Evolutionary conservation across 225 moss, liverwort and hornwort species (phyloP).

Genomic region (Rhytidiadelphus loreus): DNA sequence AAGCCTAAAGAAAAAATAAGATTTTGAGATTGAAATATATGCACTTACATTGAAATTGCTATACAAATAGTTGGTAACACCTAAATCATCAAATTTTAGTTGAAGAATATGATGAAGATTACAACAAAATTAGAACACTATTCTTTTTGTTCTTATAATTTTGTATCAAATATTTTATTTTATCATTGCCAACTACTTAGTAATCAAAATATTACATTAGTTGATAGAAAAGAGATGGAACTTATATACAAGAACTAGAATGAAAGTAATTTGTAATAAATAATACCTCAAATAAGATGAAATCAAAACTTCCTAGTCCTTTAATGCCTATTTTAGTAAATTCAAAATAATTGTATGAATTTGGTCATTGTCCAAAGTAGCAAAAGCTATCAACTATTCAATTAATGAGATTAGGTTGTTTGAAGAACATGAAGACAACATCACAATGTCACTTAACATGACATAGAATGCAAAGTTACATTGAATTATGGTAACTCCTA

Average conservation of each 20-base stretch:
- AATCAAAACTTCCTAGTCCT: background rate
- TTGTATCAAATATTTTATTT: background rate
- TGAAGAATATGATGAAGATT: background rate
- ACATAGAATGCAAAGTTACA: background rate
- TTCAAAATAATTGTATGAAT: background rate
- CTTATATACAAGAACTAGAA: background rate
- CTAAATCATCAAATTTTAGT: background rate
- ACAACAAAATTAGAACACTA: background rate
- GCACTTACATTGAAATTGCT: background rate
- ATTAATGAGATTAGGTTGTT: background rate
- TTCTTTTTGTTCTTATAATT: no score
- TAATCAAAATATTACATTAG: background rate
- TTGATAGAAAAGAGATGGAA: background rate
- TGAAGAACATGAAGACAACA: background rate
- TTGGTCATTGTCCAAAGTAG: background rate
- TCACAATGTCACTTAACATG: background rate
- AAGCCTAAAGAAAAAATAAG: background rate
- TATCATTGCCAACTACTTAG: background rate
- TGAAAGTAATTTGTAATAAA: background rate
- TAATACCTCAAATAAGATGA: background rate
- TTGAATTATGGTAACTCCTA: background rate
- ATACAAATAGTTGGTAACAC: fast-evolving
- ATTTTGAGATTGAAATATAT: background rate
- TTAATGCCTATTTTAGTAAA: background rate
- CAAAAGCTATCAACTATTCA: background rate